Percentiles rank a stretch among this genome's conserved stretches.
phyloP scores from a whole-genome alignment of 495 filamentous ascomycete genomes.

The Immersiella caudata region DNA sequence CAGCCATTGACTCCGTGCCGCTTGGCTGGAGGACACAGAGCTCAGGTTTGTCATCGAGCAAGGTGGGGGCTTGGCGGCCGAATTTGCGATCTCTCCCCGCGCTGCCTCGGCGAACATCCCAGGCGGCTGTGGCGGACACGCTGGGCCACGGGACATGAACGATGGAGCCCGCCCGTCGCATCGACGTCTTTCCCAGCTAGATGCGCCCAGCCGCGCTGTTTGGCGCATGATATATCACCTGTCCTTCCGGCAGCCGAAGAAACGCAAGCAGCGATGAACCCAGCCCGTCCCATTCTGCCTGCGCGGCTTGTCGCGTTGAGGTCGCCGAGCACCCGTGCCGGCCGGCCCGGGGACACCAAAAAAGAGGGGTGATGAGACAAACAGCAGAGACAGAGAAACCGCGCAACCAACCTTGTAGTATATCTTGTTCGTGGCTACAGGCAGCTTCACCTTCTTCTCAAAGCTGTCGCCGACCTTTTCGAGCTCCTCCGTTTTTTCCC shows the following conservation, averaged over 20 bases:
- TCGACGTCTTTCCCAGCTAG: neutral
- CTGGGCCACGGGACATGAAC: constrained; percentile 3
- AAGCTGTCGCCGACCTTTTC: constrained; percentile 71
- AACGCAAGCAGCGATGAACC: neutral
- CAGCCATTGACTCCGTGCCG: neutral
- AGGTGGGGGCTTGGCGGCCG: constrained; percentile 7
- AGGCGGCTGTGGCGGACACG: neutral
- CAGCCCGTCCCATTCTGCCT: neutral
- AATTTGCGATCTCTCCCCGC: constrained; percentile 1
- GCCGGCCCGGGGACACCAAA: neutral
- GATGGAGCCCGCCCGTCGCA: neutral
- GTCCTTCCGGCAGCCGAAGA: neutral
- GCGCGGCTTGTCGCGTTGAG: neutral
- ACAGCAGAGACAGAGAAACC: constrained; percentile 27
- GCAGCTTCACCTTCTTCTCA: constrained; percentile 75
- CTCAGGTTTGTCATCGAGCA: neutral
- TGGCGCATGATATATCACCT: neutral
- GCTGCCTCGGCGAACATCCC: neutral
- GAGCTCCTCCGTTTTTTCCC: constrained; percentile 80
- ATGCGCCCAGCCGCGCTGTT: neutral
- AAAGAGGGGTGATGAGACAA: neutral
- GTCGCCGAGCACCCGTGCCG: neutral
- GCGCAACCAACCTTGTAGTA: constrained; percentile 73
- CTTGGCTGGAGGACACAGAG: neutral
- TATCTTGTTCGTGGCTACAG: constrained; percentile 65